Percentiles rank a stretch among this genome's conserved stretches.
Conservation (phyloP, 139 green algal genomes). For the Desmodesmus armatus region DNA sequence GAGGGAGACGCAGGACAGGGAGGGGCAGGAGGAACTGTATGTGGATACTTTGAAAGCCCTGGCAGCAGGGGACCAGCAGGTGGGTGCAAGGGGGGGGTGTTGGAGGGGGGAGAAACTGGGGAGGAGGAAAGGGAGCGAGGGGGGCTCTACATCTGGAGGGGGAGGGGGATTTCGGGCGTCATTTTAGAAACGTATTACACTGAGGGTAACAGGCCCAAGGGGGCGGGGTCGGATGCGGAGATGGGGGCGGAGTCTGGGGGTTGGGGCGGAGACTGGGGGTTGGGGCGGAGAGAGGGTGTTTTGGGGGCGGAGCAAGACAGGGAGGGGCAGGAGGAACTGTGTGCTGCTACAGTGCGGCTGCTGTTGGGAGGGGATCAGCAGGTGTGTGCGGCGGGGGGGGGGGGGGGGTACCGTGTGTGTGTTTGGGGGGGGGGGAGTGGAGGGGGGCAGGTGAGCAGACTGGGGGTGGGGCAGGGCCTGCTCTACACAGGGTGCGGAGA, state of each 20-base stretch:
- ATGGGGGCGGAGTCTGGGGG: background rate
- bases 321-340: slow-evolving; percentile 21
- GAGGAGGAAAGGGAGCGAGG: background rate
- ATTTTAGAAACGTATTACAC: no score
- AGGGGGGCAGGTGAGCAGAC: no score
- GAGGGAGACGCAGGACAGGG: slow-evolving; percentile 16
- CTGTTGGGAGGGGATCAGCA: slow-evolving; percentile 15
- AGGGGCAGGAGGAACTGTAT: slow-evolving; percentile 23
- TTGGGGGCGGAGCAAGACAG: slow-evolving; percentile 7
- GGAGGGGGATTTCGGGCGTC: background rate
- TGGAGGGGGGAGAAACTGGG: background rate
- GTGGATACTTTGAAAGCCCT: slow-evolving; percentile 6
- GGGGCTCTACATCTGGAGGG: background rate
- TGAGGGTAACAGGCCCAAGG: no score
- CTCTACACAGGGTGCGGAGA: no score
- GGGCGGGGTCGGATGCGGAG: no score
- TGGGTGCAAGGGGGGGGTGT: no score
- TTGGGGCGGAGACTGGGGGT: no score
- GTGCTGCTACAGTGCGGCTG: background rate
- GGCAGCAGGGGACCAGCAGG: slow-evolving; percentile 4
- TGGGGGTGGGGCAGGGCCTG: background rate
- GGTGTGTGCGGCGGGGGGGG: no score
- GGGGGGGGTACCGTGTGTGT: background rate
- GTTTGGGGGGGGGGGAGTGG: background rate
- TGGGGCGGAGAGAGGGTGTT: no score